Evolutionary conservation across 164 flowering plant species (phyloP).

Genomic region (Piper longum): DNA sequence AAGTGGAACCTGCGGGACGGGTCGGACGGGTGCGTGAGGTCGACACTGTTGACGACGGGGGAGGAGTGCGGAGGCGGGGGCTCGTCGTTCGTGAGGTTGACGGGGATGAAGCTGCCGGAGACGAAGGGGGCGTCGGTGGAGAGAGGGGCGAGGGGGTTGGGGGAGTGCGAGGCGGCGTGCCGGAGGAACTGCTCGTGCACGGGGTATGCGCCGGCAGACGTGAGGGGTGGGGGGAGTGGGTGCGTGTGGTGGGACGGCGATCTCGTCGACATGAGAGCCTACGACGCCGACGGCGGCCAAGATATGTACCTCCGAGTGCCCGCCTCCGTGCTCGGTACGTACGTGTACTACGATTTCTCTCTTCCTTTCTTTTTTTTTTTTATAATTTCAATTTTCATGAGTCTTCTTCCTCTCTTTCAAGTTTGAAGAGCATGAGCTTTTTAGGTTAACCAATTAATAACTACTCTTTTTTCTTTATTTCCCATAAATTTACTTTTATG

Average conservation of each 20-base stretch:
- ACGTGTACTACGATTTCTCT: background rate
- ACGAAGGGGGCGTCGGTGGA: background rate
- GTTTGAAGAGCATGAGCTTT: no score
- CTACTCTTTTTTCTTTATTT: background rate
- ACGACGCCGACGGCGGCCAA: conserved; percentile 8
- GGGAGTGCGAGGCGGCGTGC: conserved; percentile 17
- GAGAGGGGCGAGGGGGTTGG: background rate
- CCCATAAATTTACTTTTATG: background rate
- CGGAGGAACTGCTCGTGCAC: conserved; percentile 22
- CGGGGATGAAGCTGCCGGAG: conserved; percentile 25
- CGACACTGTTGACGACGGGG: background rate
- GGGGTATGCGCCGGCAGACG: conserved; percentile 18
- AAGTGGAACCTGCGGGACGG: conserved; percentile 16
- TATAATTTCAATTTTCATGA: background rate
- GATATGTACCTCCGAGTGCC: conserved; percentile 15
- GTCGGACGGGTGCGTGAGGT: conserved; percentile 20
- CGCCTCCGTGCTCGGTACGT: conserved; percentile 7
- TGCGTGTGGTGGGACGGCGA: conserved; percentile 21
- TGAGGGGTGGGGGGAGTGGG: conserved; percentile 1
- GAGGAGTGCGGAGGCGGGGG: conserved; percentile 7
- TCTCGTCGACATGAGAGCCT: conserved; percentile 14
- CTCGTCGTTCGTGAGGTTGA: conserved; percentile 2
- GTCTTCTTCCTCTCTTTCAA: background rate
- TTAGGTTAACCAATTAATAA: no score
- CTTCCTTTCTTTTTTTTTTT: background rate